phyloP scores from a whole-genome alignment of 2,329 filamentous ascomycete species.

The Penicillium sp. region DNA sequence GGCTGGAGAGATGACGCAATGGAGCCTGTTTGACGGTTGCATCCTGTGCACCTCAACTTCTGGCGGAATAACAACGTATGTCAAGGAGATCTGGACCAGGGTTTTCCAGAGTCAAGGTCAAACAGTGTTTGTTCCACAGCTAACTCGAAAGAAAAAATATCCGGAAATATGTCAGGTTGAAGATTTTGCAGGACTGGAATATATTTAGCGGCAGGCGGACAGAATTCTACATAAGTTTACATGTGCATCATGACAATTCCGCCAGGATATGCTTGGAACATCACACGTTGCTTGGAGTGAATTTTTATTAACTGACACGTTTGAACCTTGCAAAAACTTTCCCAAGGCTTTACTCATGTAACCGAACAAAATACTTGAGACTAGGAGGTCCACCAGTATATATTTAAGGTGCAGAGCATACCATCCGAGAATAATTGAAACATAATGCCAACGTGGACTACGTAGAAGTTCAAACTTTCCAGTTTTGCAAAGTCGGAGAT shows the following conservation, averaged over 20 bases:
- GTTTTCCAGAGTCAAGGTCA: neutral
- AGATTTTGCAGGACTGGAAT: neutral
- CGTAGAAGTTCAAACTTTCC: too few relatives aligned
- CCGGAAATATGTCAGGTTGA: neutral
- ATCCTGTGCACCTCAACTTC: constrained; percentile 9
- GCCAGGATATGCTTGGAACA: neutral
- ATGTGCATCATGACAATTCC: neutral
- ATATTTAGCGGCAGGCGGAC: neutral
- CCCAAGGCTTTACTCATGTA: too few relatives aligned
- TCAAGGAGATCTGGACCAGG: neutral
- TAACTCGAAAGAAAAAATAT: neutral
- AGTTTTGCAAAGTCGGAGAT: too few relatives aligned
- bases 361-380: too few relatives aligned
- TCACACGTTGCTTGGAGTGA: too few relatives aligned
- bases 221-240: neutral
- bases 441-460: too few relatives aligned
- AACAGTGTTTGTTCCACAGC: neutral
- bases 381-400: too few relatives aligned
- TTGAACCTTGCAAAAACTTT: too few relatives aligned
- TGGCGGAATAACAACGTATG: neutral
- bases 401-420: too few relatives aligned
- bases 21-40: constrained; percentile 12
- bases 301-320: too few relatives aligned
- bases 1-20: constrained; percentile 24
- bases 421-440: too few relatives aligned